Evolutionary conservation across 1,139 yeast genomes (phyloP), one percentile per base, ranked within the genome.

Genomic region (Protomyces macrosporus): DNA sequence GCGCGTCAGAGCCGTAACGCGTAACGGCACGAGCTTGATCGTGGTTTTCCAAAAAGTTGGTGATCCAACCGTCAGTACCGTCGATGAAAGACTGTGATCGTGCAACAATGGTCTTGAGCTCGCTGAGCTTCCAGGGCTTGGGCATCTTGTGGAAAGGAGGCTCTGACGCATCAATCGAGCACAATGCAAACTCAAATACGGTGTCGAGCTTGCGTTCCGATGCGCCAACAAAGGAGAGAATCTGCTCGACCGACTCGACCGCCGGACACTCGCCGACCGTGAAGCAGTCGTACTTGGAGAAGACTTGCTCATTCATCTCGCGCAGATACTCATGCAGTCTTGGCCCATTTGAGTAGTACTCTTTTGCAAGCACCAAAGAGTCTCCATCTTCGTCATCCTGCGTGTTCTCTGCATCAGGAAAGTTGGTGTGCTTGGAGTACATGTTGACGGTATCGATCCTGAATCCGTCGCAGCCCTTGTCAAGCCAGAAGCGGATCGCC

Each of bases 41-140:
- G 70, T 83, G 87, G 71, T 83, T 83, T 72, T 83, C 86, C 65
- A 79, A 72, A 72, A 80, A 82, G 7, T 77, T 79, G 23, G 86
- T 79, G n/a, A 82, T 74, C 87, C 86, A 83, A n/a, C 83, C 84
- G 70, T 81, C 85, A 4, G 81, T 77, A 6, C 79, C 80, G 60
- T 79, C 77, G 54, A 77, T 75, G 68, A 80, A 80, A 7, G 72
- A 74, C 70, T 72, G 72, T 63, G 72, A 71, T 23, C 66, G 72
- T 57, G 74, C 70, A 39, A 82, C 73, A 4, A 81, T 80, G 45
- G 74, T 69, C 69, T 81, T 82, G 71, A 81, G 74, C 45, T 82
- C 81, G 7, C 72, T 70, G 69, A 54, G 78, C 23, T 68, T 64
- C 70, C 71, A 73, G 7, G 71, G 69, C 70, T 78, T 80, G 66